Base-by-base conservation (phyloP, 768 basidiomycete genomes). In the Lactarius indigo region DNA sequence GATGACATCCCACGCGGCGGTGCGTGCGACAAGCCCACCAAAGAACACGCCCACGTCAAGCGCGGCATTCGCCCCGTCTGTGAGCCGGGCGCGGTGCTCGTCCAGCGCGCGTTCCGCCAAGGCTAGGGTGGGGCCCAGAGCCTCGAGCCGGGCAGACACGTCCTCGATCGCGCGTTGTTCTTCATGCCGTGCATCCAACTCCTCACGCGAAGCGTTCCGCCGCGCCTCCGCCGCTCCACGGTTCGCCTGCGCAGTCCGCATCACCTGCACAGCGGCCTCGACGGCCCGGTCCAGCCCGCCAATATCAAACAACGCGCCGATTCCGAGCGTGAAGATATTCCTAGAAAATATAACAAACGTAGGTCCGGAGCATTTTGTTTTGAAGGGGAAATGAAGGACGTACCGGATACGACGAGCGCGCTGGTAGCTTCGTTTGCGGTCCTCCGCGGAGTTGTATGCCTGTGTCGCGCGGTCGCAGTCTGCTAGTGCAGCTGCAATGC, bases 111-210 rank as follows among this genome's bases (percentile, higher is more conserved):
- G 55, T 28, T 56, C 28, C 7, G 55, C 55, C 13, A 56, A 2
- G 6, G 26, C 28, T 0, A 28, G 31, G 13, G 28, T 17, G 26
- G 55, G 55, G 17, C 26, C 28, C 17, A 56, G 55, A 5, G 55
- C 55, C 6, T 56, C 55, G 5, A 56, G 55, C 15, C 28, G 28
- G 10, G 55, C 31, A 15, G 55, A 28, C 6, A 56, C 55, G 17
- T 33, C 55, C 17, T 56, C 55, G 55, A 56, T 56, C 55, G 55
- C 55, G 55, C 55, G 55, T 12, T 28, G 55, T n/a, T 56, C 55
- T 3, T 5, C 55, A 1, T 56, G 55, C 26, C 55, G 55, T 28
- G 55, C 55, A 6, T 56, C 31, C 28, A 56, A 15, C 3, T 28
- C 55, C 6, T 7, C 31, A 17, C 31, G 55, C 2, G 55, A 28